Evolutionary conservation across 164 flowering plant genomes (phyloP).

Genomic region (Malania oleifera): DNA sequence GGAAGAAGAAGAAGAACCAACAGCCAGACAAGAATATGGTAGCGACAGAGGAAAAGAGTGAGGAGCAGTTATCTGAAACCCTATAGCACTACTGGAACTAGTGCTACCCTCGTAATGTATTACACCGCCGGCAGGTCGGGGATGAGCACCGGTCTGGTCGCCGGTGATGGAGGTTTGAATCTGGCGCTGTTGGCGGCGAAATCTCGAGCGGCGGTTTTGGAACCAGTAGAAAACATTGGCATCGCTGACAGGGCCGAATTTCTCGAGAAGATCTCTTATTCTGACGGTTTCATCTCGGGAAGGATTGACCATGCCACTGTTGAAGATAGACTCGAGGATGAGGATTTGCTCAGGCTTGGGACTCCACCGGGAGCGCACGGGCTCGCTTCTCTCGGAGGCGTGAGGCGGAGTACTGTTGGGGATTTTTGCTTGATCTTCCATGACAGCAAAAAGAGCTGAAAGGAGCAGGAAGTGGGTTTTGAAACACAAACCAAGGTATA

Average conservation of each 20-base stretch:
- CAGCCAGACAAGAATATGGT: not conserved
- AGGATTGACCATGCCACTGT: conserved; percentile 98
- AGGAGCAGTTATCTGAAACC: conserved; percentile 1
- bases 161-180: conserved; percentile 49
- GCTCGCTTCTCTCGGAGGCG: conserved; percentile 32
- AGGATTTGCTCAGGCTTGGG: conserved; percentile 95
- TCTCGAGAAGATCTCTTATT: conserved; percentile 74
- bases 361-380: conserved; percentile 91
- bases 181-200: conserved; percentile 83
- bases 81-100: no score
- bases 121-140: conserved; percentile 20
- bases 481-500: conserved; percentile 13
- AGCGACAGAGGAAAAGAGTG: not conserved
- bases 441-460: not conserved
- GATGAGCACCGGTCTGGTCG: conserved; percentile 13
- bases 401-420: conserved; percentile 23
- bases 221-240: conserved; percentile 99
- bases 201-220: conserved; percentile 85
- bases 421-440: conserved; percentile 32
- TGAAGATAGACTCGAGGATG: conserved; percentile 92
- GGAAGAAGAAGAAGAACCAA: conserved; percentile 22
- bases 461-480: not conserved
- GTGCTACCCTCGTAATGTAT: conserved; percentile 25
- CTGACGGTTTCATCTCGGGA: conserved; percentile 84
- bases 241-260: conserved; percentile 83